Conservation (phyloP, 176 grass and related monocot genomes). For the Carex cristatella region DNA sequence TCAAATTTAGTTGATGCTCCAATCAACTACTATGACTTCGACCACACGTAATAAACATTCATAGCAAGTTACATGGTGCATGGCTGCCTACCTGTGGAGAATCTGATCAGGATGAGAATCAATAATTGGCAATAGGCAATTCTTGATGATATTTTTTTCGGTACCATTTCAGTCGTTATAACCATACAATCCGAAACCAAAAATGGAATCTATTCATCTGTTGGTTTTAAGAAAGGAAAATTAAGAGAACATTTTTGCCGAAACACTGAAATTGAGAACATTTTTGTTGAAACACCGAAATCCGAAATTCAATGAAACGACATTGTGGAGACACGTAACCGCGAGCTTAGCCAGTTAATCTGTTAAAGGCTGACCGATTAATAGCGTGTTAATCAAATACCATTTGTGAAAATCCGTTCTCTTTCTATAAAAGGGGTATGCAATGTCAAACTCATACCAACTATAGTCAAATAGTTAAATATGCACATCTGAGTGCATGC, state of each 20-base stretch:
- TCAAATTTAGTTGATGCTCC: not conserved
- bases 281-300: not conserved
- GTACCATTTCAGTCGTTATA: not conserved
- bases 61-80: conserved; percentile 27
- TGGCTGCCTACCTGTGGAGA: conserved; percentile 10
- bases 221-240: not conserved
- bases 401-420: too few relatives aligned
- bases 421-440: not conserved
- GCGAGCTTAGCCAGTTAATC: too few relatives aligned
- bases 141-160: not conserved
- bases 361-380: not conserved
- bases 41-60: conserved; percentile 8
- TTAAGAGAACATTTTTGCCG: too few relatives aligned
- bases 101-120: not conserved
- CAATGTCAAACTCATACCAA: not conserved
- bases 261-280: not conserved
- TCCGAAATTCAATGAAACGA: not conserved
- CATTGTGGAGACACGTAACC: not conserved
- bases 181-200: not conserved
- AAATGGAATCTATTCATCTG: not conserved
- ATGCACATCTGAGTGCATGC: not conserved
- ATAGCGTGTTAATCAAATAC: not conserved
- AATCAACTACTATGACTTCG: not conserved
- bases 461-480: conserved; percentile 16
- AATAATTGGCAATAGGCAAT: not conserved